phyloP scores from a whole-genome alignment of 2,329 filamentous ascomycete species.

The Fusarium sulawesiense region DNA sequence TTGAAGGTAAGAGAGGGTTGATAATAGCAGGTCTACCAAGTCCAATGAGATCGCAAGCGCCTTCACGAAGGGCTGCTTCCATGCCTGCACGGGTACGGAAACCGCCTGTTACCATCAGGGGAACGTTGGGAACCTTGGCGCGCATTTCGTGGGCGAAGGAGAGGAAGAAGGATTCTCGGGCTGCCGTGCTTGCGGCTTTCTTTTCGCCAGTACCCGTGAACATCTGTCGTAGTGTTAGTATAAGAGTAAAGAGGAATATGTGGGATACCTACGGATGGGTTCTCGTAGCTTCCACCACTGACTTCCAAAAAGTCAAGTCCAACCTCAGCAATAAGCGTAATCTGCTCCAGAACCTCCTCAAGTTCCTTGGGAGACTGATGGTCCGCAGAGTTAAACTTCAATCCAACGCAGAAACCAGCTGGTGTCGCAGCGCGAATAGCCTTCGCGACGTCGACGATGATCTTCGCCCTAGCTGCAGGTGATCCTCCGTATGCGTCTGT shows the following conservation, averaged over 20 bases:
- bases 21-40: conserved; percentile 54
- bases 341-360: conserved; percentile 68
- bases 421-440: conserved; percentile 55
- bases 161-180: conserved; percentile 75
- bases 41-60: conserved; percentile 57
- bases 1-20: conserved; percentile 53
- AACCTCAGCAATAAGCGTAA: conserved; percentile 59
- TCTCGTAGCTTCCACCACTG: conserved; percentile 70
- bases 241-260: background rate
- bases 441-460: conserved; percentile 63
- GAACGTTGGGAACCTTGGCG: conserved; percentile 55
- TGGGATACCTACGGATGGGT: conserved; percentile 56
- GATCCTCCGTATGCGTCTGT: conserved; percentile 67
- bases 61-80: conserved; percentile 53
- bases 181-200: conserved; percentile 55
- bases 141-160: conserved; percentile 70
- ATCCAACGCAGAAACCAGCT: conserved; percentile 59
- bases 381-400: conserved; percentile 69
- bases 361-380: conserved; percentile 58
- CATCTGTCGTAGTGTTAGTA: conserved; percentile 48
- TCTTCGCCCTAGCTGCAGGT: conserved; percentile 59
- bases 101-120: conserved; percentile 71
- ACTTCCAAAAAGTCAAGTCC: conserved; percentile 76
- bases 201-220: conserved; percentile 39
- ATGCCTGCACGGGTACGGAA: conserved; percentile 64